These are phyloP conservation scores for Pleurozium schreberi DNA, from an alignment of 225 moss, liverwort and hornwort species.

Conservation along the genomic window DNA sequence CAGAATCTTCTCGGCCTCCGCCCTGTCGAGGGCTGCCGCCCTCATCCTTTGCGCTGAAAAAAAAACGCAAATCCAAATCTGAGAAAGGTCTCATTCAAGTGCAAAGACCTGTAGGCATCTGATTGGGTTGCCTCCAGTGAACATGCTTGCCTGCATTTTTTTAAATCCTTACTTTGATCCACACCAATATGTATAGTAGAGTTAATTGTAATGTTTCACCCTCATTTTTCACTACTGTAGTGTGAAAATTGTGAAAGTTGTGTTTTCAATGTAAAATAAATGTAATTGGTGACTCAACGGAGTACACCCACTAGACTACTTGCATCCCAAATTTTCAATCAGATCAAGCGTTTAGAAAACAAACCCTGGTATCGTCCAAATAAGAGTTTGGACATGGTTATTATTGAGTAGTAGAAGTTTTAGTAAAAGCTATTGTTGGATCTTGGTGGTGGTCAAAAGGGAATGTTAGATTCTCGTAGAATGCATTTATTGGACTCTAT, in stretches of 20 bases:
- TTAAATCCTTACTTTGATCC: not conserved
- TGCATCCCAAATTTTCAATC: not conserved
- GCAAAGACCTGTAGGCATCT: not conserved
- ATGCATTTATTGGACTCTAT: not conserved
- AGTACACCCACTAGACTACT: not conserved
- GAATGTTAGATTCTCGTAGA: not conserved
- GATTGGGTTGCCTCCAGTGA: not conserved
- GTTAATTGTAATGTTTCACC: not conserved
- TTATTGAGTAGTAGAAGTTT: not conserved
- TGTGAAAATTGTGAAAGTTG: not conserved
- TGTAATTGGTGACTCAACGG: not conserved
- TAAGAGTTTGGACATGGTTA: not conserved
- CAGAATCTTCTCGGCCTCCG: conserved; percentile 74
- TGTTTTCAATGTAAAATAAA: not conserved
- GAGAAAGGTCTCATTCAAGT: not conserved
- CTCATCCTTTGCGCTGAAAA: conserved; percentile 64
- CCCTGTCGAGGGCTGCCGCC: conserved; percentile 60
- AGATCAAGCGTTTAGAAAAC: not conserved
- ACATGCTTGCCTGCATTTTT: not conserved
- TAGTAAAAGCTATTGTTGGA: not conserved
- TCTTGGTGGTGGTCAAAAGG: not conserved
- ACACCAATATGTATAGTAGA: not conserved
- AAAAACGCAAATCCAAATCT: not conserved
- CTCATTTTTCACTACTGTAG: not conserved
- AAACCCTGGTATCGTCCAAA: not conserved